phyloP scores from a whole-genome alignment of 768 basidiomycete species.

The Russula sp. region DNA sequence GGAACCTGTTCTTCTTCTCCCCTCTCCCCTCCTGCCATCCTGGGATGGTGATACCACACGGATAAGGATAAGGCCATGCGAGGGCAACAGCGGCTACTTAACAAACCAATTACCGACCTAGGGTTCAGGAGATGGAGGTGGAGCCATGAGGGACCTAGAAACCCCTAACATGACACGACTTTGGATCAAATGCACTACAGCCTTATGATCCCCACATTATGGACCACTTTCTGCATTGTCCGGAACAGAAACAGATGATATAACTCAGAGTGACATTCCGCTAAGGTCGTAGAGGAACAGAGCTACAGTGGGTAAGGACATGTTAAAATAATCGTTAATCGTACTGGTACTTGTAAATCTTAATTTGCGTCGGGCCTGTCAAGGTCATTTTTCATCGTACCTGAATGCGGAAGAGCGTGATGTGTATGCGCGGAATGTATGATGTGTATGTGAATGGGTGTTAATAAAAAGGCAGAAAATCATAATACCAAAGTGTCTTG shows the following conservation, averaged over 20 bases:
- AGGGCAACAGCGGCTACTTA: not conserved
- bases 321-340: conserved; percentile 12
- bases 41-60: not conserved
- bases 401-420: conserved; percentile 1
- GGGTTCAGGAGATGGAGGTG: not conserved
- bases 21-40: not conserved
- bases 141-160: not conserved
- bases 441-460: conserved; percentile 14
- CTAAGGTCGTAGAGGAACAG: not conserved
- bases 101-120: not conserved
- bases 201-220: not conserved
- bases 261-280: not conserved
- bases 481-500: conserved; percentile 6
- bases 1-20: not conserved
- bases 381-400: conserved; percentile 13
- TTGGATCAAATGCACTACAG: not conserved
- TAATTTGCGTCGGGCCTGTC: conserved; percentile 5
- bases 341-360: conserved; percentile 3
- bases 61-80: conserved; percentile 6
- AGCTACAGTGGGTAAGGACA: not conserved
- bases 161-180: too few species aligned
- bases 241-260: not conserved
- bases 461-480: not conserved
- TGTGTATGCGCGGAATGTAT: conserved; percentile 6
- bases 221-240: not conserved